Percentiles rank a stretch among this genome's conserved stretches.
These are phyloP conservation scores for Monilinia vaccinii-corymbosi DNA, from an alignment of 2,329 filamentous ascomycete species.

Conservation along the genomic window DNA sequence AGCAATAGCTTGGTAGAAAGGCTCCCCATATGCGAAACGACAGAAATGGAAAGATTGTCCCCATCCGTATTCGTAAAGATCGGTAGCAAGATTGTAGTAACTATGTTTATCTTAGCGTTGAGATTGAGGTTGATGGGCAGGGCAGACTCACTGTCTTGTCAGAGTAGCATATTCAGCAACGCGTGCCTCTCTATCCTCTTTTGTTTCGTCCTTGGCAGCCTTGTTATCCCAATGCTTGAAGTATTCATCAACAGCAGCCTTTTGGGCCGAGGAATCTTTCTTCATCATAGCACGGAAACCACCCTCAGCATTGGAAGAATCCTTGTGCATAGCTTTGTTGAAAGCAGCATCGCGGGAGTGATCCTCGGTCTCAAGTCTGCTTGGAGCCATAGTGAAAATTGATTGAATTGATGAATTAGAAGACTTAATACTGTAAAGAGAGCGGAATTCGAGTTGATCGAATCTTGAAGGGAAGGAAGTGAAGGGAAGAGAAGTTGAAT, in stretches of 20 bases:
- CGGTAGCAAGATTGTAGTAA: slow-evolving; percentile 96
- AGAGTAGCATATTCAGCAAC: slow-evolving; percentile 73
- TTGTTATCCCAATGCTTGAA: slow-evolving; percentile 97
- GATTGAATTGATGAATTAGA: slow-evolving; percentile 4
- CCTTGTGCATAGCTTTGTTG: slow-evolving; percentile 74
- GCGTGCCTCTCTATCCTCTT: slow-evolving; percentile 59
- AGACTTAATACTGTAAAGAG: background rate
- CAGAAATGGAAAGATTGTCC: slow-evolving; percentile 96
- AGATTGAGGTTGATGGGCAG: background rate
- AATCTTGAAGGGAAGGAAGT: too few relatives aligned
- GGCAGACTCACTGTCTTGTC: slow-evolving; percentile 68
- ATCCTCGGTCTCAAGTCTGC: slow-evolving; percentile 50
- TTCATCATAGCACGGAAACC: slow-evolving; percentile 75
- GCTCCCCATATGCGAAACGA: slow-evolving; percentile 78
- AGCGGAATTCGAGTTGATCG: slow-evolving; percentile 12
- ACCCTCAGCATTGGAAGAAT: slow-evolving; percentile 57
- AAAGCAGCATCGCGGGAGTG: slow-evolving; percentile 80
- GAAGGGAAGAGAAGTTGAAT: background rate
- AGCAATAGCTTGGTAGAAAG: slow-evolving; percentile 84
- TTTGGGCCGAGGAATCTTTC: slow-evolving; percentile 71
- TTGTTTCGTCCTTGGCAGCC: slow-evolving; percentile 66
- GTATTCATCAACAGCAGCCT: slow-evolving; percentile 80
- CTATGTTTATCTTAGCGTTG: slow-evolving; percentile 35
- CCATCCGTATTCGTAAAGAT: slow-evolving; percentile 96
- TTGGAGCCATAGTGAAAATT: slow-evolving; percentile 6